Percentiles rank a stretch among this genome's conserved stretches.
Conservation (phyloP, 768 basidiomycete species). For the Lentinula boryana region DNA sequence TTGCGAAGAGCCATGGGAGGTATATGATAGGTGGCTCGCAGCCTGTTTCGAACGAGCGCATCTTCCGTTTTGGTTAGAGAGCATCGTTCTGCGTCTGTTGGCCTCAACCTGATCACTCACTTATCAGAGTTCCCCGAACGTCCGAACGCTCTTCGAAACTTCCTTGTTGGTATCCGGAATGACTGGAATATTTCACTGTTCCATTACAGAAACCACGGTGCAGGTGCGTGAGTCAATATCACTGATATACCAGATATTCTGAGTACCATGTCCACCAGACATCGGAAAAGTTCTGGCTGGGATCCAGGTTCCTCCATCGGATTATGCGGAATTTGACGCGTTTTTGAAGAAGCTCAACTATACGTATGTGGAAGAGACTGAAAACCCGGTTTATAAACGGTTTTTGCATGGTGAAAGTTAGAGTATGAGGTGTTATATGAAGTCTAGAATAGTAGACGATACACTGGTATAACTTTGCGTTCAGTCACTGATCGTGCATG, state of each 20-base stretch:
- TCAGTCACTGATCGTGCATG: background rate
- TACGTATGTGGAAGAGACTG: conserved; percentile 87
- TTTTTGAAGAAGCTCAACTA: conserved; percentile 82
- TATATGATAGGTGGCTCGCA: conserved; percentile 92
- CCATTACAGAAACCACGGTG: conserved; percentile 97
- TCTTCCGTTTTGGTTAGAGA: conserved; percentile 87
- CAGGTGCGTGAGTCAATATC: conserved; percentile 48
- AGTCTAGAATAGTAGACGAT: background rate
- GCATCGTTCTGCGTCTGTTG: background rate
- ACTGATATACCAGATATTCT: background rate
- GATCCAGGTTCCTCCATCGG: conserved; percentile 78
- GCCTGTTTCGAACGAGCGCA: conserved; percentile 73
- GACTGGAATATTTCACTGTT: conserved; percentile 96
- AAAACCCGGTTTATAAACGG: conserved; percentile 78
- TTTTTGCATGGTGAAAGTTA: conserved; percentile 34
- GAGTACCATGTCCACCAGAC: conserved; percentile 38
- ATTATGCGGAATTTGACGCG: conserved; percentile 59
- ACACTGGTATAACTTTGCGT: background rate
- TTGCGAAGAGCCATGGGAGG: conserved; percentile 90
- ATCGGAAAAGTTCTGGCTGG: conserved; percentile 91
- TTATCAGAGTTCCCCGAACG: conserved; percentile 89
- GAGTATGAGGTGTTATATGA: background rate
- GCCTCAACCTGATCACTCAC: background rate
- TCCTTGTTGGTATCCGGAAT: conserved; percentile 73
- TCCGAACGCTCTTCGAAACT: conserved; percentile 85